Base-by-base conservation (phyloP, 345 rosid species). In the Clausena lansium region DNA sequence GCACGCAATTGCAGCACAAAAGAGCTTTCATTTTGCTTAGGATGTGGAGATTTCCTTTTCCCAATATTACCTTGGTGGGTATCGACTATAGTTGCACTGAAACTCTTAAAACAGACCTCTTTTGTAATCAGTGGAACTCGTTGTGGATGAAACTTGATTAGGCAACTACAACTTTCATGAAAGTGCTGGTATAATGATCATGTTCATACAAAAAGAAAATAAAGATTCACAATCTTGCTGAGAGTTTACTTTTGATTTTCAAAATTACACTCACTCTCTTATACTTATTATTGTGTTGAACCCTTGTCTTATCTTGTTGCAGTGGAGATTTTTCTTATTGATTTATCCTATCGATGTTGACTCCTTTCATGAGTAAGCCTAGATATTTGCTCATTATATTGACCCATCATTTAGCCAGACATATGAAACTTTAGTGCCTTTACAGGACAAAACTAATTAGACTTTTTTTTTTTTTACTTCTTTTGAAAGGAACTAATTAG, bases 141-240 rank as follows among this genome's bases (percentile, higher is more conserved):
- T 32, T 0, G 24, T 71, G 58, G 41, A 71, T 32, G 74, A 27
- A 52, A 32, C 41, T 32, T 52, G n/a, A 71, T 8, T 54, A 9
- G 24, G 27, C 13, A 27, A 1, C 62, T 30, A 30, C 24, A 71
- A 52, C 2, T 52, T 41, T 32, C 27, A 6, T 24, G 39, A 24
- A 7, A 71, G 74, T 71, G 62, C 60, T 30, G 20, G 41, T 20
- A 19, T 20, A 71, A 71, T 71, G 54, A 71, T 71, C 61, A 72
- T 57, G 65, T 27, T 36, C 76, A 35, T 36, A 25, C 13, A 36
- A 11, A 24, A 55, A 55, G 36, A 41, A 68, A 41, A 25, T 41
- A 67, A 47, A 7, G 41, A n/a, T 47, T 45, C 30, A 5, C 25
- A 32, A 24, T 2, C 14, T 24, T 3, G 4, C 25, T 67, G 7